Evolutionary conservation across 1,284 basidiomycete species (phyloP).

Genomic region (Leccinum fallax): DNA sequence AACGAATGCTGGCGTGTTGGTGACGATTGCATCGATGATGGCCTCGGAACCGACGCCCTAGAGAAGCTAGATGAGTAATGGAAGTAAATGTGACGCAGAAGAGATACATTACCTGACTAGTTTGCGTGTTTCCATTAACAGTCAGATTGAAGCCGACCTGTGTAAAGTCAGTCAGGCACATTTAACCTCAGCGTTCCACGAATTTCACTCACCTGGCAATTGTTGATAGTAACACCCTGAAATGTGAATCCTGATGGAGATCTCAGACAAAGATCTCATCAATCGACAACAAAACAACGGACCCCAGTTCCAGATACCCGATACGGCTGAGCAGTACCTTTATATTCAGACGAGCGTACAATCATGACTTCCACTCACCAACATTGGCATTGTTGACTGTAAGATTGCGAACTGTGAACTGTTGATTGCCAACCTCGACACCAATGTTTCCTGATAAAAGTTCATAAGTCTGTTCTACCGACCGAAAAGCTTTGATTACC

Average conservation of each 20-base stretch:
- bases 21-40: constrained; percentile 50
- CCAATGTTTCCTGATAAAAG: constrained; percentile 40
- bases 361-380: constrained; percentile 31
- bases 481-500: constrained; percentile 19
- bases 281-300: neutral
- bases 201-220: constrained; percentile 43
- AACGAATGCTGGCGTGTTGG: constrained; percentile 36
- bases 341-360: constrained; percentile 1
- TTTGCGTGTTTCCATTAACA: constrained; percentile 39
- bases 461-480: neutral
- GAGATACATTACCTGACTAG: constrained; percentile 30
- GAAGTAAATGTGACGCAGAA: neutral
- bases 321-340: constrained; percentile 36
- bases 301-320: constrained; percentile 51
- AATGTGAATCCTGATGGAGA: constrained; percentile 44
- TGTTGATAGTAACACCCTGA: constrained; percentile 51
- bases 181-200: neutral
- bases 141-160: constrained; percentile 47
- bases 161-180: constrained; percentile 1
- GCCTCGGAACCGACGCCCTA: constrained; percentile 47
- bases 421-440: constrained; percentile 54
- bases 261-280: constrained; percentile 3
- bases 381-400: constrained; percentile 50
- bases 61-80: neutral
- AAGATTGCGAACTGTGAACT: constrained; percentile 57